Evolutionary conservation across 2,329 filamentous ascomycete species (phyloP), one percentile per base, ranked within the genome.

Genomic region (Colletotrichum lentis): DNA sequence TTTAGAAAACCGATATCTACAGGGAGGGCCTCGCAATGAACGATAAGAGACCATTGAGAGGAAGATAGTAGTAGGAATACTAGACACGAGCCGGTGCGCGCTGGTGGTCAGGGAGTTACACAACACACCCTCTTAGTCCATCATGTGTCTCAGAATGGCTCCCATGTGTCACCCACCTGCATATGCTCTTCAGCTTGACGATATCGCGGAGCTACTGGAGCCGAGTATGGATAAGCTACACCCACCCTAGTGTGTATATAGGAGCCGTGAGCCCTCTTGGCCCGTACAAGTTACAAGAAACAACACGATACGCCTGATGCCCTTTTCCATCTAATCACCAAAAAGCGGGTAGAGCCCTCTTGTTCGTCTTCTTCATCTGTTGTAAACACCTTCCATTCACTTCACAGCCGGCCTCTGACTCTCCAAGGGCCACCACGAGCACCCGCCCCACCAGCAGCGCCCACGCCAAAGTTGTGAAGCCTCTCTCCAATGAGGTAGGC

Each of bases 401-500:
- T 52, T 73, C 53, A 80, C 50, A 78, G 50, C 64, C 77, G 75
- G 44, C 76, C 75, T 49, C 77, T 75, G 16, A 77, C 75, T 60
- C 77, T 78, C 79, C 80, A 81, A 16, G 77, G 76, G 2, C 74
- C 75, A 67, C 74, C 75, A 67, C 75, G 76, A 18, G 75, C 74
- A 63, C 76, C 76, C 16, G 77, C 75, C 20, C 76, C 76, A 20
- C 77, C 79, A 8, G 79, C 78, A 18, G 80, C 77, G 8, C 77
- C 79, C 2, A 78, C 77, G 4, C 93, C 92, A 79, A 97, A 97
- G 78, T 99, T 99, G 80, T 99, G 96, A 74, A 99, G 80, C 68
- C 94, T 83, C 81, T 99, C 95, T 2, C 96, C 96, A 75, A 98
- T 96, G 52, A 99, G 82, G 77, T 99, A 99, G 0, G 97, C 94